These are phyloP conservation scores for Gymnopilus dilepis DNA, from an alignment of 768 basidiomycete genomes.

Conservation along the genomic window DNA sequence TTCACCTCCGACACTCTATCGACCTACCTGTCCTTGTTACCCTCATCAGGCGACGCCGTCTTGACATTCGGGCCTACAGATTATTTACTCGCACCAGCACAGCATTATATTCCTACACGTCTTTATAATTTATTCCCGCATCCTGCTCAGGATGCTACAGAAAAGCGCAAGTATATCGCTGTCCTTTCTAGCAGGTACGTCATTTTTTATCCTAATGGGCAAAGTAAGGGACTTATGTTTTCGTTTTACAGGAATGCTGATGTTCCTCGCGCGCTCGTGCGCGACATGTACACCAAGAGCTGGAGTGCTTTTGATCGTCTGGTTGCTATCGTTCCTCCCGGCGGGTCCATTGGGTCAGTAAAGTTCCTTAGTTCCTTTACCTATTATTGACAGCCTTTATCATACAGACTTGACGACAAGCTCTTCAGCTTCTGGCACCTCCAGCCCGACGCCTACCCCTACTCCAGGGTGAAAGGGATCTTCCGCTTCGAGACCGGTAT, in stretches of 20 bases:
- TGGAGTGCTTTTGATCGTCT: constrained; percentile 92
- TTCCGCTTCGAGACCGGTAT: constrained; percentile 89
- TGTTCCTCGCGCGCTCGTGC: constrained; percentile 80
- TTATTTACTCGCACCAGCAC: constrained; percentile 73
- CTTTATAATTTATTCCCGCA: constrained; percentile 80
- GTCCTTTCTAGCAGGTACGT: constrained; percentile 71
- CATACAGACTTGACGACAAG: constrained; percentile 82
- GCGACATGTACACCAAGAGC: constrained; percentile 92
- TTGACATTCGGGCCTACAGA: constrained; percentile 86
- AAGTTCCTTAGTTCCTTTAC: too few species aligned
- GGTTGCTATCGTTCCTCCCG: constrained; percentile 88
- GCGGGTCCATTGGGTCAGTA: constrained; percentile 84
- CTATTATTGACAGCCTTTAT: too few species aligned
- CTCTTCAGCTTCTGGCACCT: constrained; percentile 90
- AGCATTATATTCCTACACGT: constrained; percentile 75
- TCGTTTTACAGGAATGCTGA: constrained; percentile 69
- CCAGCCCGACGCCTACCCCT: constrained; percentile 77
- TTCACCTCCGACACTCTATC: constrained; percentile 83
- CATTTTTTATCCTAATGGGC: not conserved
- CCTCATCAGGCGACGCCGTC: constrained; percentile 74
- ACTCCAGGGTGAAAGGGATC: constrained; percentile 82
- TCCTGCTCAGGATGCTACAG: constrained; percentile 77
- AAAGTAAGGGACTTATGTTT: constrained; percentile 1
- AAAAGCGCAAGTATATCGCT: constrained; percentile 76
- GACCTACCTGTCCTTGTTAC: constrained; percentile 76